These are phyloP conservation scores for Sisymbrium altissimum DNA, from an alignment of 345 rosid genomes.

Conservation along the genomic window DNA sequence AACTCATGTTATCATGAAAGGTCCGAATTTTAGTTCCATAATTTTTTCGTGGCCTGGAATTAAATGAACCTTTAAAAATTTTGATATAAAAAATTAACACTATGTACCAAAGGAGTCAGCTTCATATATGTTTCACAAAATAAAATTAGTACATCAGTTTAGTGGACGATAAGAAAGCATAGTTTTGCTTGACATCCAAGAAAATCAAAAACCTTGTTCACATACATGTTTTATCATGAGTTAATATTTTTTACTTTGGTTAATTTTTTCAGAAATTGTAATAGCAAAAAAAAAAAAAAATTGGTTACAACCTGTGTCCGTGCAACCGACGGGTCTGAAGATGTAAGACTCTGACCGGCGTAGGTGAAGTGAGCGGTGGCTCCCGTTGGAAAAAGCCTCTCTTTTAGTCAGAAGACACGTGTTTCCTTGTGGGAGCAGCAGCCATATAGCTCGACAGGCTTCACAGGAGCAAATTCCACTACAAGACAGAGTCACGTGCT, in stretches of 20 bases:
- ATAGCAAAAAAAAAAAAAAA: not conserved
- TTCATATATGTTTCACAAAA: not conserved
- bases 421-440: slow-evolving; percentile 13
- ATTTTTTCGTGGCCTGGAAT: too few species aligned
- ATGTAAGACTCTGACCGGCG: slow-evolving; percentile 16
- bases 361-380: slow-evolving; percentile 20
- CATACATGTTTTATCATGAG: not conserved
- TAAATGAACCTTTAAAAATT: too few species aligned
- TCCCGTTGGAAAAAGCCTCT: slow-evolving; percentile 15
- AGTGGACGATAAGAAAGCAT: not conserved
- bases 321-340: slow-evolving; percentile 14
- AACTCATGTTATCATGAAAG: not conserved
- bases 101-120: too few species aligned
- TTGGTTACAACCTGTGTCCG: slow-evolving; percentile 2
- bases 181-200: not conserved
- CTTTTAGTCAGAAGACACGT: slow-evolving; percentile 20
- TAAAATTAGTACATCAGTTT: not conserved
- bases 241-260: not conserved
- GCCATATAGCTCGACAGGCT: slow-evolving; percentile 14
- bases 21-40: too few species aligned
- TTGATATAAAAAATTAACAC: too few species aligned
- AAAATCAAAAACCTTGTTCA: not conserved
- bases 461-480: slow-evolving; percentile 13
- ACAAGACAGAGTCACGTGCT: slow-evolving; percentile 24
- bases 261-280: not conserved